phyloP scores from a whole-genome alignment of 2,329 filamentous ascomycete genomes.

The Conoideocrella luteorostrata region DNA sequence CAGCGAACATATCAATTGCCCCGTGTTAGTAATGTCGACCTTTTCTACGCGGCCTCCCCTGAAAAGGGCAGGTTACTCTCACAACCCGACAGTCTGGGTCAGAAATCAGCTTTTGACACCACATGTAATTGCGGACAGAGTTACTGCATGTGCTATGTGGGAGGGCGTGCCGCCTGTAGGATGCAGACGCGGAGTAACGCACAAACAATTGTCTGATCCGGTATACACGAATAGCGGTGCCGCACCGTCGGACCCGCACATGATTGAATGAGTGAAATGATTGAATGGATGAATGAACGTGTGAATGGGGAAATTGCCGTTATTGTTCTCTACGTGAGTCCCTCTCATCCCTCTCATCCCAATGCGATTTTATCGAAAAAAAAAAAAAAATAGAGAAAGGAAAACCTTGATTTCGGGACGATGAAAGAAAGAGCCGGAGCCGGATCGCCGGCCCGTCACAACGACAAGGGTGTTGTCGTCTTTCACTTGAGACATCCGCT shows the following conservation, averaged over 20 bases:
- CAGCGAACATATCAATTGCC: too few species aligned
- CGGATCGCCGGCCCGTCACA: background rate
- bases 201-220: background rate
- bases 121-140: background rate
- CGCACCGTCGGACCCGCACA: too few species aligned
- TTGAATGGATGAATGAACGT: too few species aligned
- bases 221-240: background rate
- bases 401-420: background rate
- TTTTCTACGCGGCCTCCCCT: conserved; percentile 5
- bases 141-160: background rate
- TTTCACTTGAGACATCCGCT: too few species aligned
- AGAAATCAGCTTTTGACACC: conserved; percentile 1
- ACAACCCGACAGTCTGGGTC: conserved; percentile 11
- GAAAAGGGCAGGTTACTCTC: conserved; percentile 7
- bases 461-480: too few species aligned
- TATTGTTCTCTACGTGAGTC: too few species aligned
- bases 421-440: background rate
- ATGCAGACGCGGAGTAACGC: background rate
- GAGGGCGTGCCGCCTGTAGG: conserved; percentile 2
- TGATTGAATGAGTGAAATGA: too few species aligned
- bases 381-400: too few species aligned
- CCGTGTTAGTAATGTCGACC: too few species aligned
- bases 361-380: too few species aligned
- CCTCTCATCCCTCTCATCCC: too few species aligned
- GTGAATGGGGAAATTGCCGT: too few species aligned